phyloP scores from a whole-genome alignment of 2,329 filamentous ascomycete genomes.

The Dichotomopilus funicola region DNA sequence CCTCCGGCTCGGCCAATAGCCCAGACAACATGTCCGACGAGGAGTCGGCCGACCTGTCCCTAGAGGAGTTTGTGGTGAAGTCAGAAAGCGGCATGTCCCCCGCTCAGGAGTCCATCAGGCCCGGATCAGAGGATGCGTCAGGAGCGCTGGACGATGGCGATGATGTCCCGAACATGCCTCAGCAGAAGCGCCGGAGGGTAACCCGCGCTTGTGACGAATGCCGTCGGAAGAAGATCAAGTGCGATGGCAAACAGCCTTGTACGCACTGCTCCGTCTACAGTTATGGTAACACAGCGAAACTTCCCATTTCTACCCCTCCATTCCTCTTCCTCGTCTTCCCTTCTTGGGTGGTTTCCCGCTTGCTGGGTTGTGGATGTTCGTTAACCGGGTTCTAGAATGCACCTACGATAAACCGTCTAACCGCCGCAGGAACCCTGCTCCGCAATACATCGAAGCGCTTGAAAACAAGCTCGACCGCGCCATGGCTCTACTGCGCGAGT shows the following conservation, averaged over 20 bases:
- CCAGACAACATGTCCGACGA: slow-evolving; percentile 40
- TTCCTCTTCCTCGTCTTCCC: slow-evolving; percentile 4
- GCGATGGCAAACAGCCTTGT: slow-evolving; percentile 79
- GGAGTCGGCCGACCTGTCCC: slow-evolving; percentile 30
- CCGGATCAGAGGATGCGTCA: slow-evolving; percentile 33
- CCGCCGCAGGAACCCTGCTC: slow-evolving; percentile 79
- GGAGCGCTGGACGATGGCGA: slow-evolving; percentile 13
- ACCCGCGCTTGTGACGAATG: slow-evolving; percentile 79
- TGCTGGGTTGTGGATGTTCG: background rate
- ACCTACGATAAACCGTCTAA: slow-evolving; percentile 95
- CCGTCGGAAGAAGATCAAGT: slow-evolving; percentile 81
- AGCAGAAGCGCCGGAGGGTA: slow-evolving; percentile 71
- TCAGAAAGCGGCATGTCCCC: slow-evolving; percentile 38
- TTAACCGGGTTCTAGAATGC: slow-evolving; percentile 57
- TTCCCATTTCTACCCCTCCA: background rate
- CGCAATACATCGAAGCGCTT: slow-evolving; percentile 86
- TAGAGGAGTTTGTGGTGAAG: slow-evolving; percentile 29
- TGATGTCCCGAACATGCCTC: slow-evolving; percentile 42
- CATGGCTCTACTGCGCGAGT: slow-evolving; percentile 69
- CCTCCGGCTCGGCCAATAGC: slow-evolving; percentile 26
- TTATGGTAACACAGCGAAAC: slow-evolving; percentile 60
- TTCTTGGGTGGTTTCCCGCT: too few species aligned
- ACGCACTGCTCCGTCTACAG: slow-evolving; percentile 98
- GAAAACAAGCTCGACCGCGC: slow-evolving; percentile 78
- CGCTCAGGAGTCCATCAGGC: slow-evolving; percentile 25